Base-by-base conservation (phyloP, 2,329 filamentous ascomycete genomes). In the Colletotrichum acutatum region DNA sequence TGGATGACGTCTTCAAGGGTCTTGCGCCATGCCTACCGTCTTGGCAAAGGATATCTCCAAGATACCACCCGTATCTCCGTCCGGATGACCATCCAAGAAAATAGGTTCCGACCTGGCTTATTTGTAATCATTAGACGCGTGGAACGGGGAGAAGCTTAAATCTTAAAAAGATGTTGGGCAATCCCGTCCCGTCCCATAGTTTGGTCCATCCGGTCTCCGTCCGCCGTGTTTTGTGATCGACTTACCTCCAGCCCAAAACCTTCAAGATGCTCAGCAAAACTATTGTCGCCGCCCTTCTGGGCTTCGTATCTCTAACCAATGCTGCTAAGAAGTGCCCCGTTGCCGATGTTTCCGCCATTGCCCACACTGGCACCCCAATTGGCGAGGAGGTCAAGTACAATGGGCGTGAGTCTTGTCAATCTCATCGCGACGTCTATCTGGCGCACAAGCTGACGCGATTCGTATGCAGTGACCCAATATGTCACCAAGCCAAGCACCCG, bases 361-460 rank as follows among this genome's bases (percentile, higher is more conserved):
- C 68, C 8, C 71, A 74, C 19, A 74, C 68, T n/a, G 71, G 71
- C 62, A 62, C 46, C 11, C 62, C 71, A 16, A 58, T 74, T 26
- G 71, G 71, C 58, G n/a, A 71, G 32, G 58, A 61, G 24, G 9
- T 71, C 5, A 22, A 53, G 22, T 56, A 72, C 54, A 72, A 72
- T 42, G 71, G 68, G 6, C 57, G 71, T 74, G 42, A 63, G 71
- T 49, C 42, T 22, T 42, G 12, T 32, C 12, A 22, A 24, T 8
- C 1, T 19, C 24, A n/a, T n/a, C n/a, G 22, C 11, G 19, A 52
- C 11, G 37, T n/a, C 4, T 24, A 24, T 24, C 22, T 7, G 14
- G 14, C 26, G n/a, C 58, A 37, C 42, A 16, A 26, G 30, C 52
- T 61, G 34, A 54, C 6, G 12, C 28, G 5, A 53, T 3, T 34